These are phyloP conservation scores for Wallacemonas rigidus DNA, from an alignment of 208 protist genomes.

Conservation along the genomic window DNA sequence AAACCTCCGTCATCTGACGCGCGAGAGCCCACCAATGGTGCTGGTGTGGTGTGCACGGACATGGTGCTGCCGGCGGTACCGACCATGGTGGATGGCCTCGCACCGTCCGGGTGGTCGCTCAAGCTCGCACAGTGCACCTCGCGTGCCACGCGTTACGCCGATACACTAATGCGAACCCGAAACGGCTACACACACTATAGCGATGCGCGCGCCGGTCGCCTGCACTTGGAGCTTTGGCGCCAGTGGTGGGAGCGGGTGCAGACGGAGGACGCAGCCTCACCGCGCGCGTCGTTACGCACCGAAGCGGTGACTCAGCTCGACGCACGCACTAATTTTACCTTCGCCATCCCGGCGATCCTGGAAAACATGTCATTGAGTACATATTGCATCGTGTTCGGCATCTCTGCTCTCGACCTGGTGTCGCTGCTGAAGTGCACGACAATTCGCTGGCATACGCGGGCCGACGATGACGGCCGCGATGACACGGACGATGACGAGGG, in stretches of 20 bases:
- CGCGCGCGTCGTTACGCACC: background rate
- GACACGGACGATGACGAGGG: conserved; percentile 1
- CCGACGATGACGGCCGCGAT: background rate
- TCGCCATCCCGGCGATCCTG: conserved; percentile 46
- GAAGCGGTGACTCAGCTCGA: too few species aligned
- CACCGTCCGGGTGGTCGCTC: conserved; percentile 24
- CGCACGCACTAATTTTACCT: background rate
- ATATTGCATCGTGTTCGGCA: conserved; percentile 78
- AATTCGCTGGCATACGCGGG: background rate
- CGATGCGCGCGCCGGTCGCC: conserved; percentile 50
- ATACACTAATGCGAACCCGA: conserved; percentile 56
- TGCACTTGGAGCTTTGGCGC: conserved; percentile 83
- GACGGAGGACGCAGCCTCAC: background rate
- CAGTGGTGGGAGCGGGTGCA: conserved; percentile 42
- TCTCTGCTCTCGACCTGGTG: conserved; percentile 55
- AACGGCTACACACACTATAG: conserved; percentile 70
- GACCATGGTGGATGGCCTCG: conserved; percentile 28
- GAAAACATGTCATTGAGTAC: conserved; percentile 81
- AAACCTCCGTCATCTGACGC: background rate
- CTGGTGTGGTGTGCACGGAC: conserved; percentile 11
- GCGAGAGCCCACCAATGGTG: background rate
- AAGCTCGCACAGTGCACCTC: conserved; percentile 24
- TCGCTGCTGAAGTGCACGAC: conserved; percentile 20
- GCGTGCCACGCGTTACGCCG: conserved; percentile 23
- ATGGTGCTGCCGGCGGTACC: conserved; percentile 52